Base-by-base conservation (phyloP, 1,284 basidiomycete species). In the Ustilago crameri region DNA sequence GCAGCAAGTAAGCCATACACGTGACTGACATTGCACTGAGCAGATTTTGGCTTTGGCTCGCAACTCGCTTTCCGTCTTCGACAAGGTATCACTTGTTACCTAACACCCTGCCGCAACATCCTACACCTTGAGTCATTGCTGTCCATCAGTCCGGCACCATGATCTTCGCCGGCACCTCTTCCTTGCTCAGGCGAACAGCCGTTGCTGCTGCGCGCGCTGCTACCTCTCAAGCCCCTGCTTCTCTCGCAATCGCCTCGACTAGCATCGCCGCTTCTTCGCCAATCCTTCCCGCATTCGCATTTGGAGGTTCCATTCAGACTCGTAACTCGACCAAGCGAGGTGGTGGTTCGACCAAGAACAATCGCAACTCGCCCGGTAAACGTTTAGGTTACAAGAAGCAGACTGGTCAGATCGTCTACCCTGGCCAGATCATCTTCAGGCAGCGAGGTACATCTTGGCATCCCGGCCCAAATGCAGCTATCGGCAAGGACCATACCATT, bases 241-340 rank as follows among this genome's bases (percentile, higher is more conserved):
- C 76, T 42, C 69, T 79, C 26, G 72, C 72, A 30, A 54, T 79
- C 42, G 69, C 76, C 10, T 64, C 66, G 10, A 55, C 72, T 12
- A 52, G 59, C 50, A 50, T 65, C 12, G 50, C 59, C 14, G 23
- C 34, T 15, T 46, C 60, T 1, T 49, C 58, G 22, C 24, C 48
- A 0, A 20, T 63, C 4, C 63, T 81, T n/a, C 78, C 78, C 24
- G 27, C 71, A 3, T 81, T 82, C 35, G 41, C 74, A 2, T 81
- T 80, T 44, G 79, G 74, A 37, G 76, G 56, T n/a, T 70, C 76
- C 9, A 67, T 82, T 23, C 82, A 83, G 61, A 79, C 76, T 10
- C 75, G 82, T 60, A 81, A 83, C 67, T 82, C 82, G 43, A 79
- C 82, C 43, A 83, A 83, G 70, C 71, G 81, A 30, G 82, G 79